Evolutionary conservation across 768 basidiomycete genomes (phyloP), one percentile per base, ranked within the genome.

Genomic region (Hypholoma sublateritium): DNA sequence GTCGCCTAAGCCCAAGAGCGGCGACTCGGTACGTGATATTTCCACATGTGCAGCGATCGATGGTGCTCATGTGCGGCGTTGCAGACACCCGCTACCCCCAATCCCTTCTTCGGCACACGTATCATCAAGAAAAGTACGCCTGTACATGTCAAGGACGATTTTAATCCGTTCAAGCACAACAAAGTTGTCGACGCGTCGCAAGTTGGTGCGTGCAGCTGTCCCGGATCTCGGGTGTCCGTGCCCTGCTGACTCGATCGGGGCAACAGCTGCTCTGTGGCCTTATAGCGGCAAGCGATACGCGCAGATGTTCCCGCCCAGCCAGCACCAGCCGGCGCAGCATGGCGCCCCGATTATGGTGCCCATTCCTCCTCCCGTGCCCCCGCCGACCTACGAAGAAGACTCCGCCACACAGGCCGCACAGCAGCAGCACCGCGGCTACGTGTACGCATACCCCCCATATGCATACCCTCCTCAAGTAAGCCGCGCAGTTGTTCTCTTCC

Each of bases 131-230:
- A 89, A 74, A 81, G 79, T 53, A 67, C 80, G 3, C 79, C 84
- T 21, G 88, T 95, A 35, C 89, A 93, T 68, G 83, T 96, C 71
- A 93, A 96, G 74, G 93, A 97, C 64, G 96, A 98, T 68, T 99
- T 99, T 69, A 97, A 95, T 70, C 95, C 96, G 14, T 97, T 96
- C 84, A 93, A 92, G 74, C 84, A 88, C 65, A 82, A 83, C 67
- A 92, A 92, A 69, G 86, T 94, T 24, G 82, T 78, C 7, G 91
- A 92, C 53, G 84, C 94, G 6, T 72, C 81, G 22, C 80, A 84
- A 67, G 82, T 93, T 60, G 72, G 94, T 95, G 69, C 64, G 93
- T 83, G 13, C 22, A 36, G 5, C 41, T 53, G 24, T 17, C 24
- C 56, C 47, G 16, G 49, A 35, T 35, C 5, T 19, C 45, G 42